These are phyloP conservation scores for Kwoniella sp. DNA, from an alignment of 768 basidiomycete genomes.

Conservation along the genomic window DNA sequence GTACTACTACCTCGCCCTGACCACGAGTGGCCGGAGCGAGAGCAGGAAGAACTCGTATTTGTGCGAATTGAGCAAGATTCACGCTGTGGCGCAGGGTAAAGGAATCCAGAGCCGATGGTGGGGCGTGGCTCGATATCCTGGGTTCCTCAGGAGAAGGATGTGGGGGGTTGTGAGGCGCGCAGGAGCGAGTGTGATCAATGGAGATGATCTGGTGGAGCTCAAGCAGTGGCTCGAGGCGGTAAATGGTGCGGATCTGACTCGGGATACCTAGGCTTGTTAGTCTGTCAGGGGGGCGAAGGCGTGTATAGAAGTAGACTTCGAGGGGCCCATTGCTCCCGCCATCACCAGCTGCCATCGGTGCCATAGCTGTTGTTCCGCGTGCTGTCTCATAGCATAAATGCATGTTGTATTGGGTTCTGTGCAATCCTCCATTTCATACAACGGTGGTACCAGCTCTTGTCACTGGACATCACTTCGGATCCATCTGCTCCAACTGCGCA, in stretches of 20 bases:
- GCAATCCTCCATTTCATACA: too few species aligned
- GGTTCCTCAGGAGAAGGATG: conserved; percentile 8
- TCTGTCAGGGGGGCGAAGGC: too few species aligned
- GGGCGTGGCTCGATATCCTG: conserved; percentile 10
- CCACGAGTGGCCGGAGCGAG: background rate
- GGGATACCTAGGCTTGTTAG: too few species aligned
- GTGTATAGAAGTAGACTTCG: too few species aligned
- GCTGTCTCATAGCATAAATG: too few species aligned
- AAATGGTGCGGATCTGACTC: background rate
- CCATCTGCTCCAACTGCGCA: conserved; percentile 71
- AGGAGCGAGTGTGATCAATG: conserved; percentile 16
- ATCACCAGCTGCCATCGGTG: too few species aligned
- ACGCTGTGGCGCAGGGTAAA: conserved; percentile 2
- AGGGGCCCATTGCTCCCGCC: too few species aligned
- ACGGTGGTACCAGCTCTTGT: too few species aligned
- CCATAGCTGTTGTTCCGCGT: too few species aligned
- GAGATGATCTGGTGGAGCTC: conserved; percentile 22
- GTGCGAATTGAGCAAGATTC: background rate
- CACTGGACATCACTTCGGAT: too few species aligned
- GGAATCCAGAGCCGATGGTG: conserved; percentile 28
- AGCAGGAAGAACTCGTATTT: background rate
- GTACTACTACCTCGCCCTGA: background rate
- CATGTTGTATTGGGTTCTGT: too few species aligned
- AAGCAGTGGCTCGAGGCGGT: background rate
- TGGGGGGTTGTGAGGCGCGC: conserved; percentile 5